Percentiles rank a stretch among this genome's conserved stretches.
Evolutionary conservation across 768 basidiomycete species (phyloP).

Genomic region (Pleurotus platypus): DNA sequence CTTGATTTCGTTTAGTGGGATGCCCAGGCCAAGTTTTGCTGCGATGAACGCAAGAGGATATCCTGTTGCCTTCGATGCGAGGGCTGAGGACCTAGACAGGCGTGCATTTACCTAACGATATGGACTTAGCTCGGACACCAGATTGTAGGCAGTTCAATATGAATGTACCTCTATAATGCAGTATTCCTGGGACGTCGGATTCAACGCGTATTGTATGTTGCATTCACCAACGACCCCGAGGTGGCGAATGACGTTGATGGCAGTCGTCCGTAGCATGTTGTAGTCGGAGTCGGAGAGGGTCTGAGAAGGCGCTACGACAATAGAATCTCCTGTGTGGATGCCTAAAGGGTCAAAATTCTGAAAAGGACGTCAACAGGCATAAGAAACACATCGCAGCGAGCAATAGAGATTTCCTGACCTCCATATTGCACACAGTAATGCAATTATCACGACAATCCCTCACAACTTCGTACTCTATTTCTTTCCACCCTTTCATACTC

Average conservation of each 20-base stretch:
- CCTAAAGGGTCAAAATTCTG: constrained; percentile 99
- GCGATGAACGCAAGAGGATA: constrained; percentile 98
- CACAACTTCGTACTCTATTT: constrained; percentile 99
- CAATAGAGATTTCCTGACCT: constrained; percentile 53
- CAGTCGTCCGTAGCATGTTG: constrained; percentile 98
- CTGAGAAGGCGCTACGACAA: constrained; percentile 96
- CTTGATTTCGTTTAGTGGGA: constrained; percentile 96
- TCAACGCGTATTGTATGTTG: constrained; percentile 98
- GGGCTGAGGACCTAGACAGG: constrained; percentile 93
- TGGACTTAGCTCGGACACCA: background rate
- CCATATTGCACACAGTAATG: constrained; percentile 99
- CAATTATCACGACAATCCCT: constrained; percentile 97
- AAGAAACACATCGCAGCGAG: background rate
- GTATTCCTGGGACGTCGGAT: constrained; percentile 92
- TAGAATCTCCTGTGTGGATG: constrained; percentile 98
- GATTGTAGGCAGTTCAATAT: background rate
- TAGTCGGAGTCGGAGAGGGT: constrained; percentile 99
- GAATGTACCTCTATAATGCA: constrained; percentile 89
- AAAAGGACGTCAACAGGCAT: background rate
- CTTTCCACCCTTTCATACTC: constrained; percentile 99
- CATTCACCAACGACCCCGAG: constrained; percentile 97
- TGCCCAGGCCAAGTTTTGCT: constrained; percentile 94
- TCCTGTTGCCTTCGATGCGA: constrained; percentile 97
- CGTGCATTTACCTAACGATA: constrained; percentile 80
- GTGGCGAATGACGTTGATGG: constrained; percentile 98